Evolutionary conservation across 1,284 basidiomycete species (phyloP), one percentile per base, ranked within the genome.

Genomic region (Microbotryum silenes-acaulis): DNA sequence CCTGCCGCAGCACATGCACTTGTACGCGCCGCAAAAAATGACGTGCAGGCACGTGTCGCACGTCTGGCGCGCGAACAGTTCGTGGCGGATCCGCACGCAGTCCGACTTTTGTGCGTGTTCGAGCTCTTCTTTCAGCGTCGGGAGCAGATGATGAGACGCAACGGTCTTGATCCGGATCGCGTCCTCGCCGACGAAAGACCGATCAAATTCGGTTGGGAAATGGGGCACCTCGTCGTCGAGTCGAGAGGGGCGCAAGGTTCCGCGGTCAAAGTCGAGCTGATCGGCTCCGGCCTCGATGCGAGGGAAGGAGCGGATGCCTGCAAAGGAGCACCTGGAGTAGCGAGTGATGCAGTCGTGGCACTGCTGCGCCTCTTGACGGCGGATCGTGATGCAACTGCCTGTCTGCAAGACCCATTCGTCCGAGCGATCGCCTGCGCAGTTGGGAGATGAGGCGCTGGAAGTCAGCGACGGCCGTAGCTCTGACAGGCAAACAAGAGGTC

Each of bases 21-120:
- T 87, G 83, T 86, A 96, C 61, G 84, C 88, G 61, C 85, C 85
- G 7, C 86, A 86, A 74, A 96, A 94, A 62, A 97, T 84, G 18
- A 89, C 91, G 4, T 90, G 91, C 77, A 88, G 86, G 75, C 93
- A 97, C 3, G 87, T 90, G 75, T 97, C 89, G 73, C 89, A 94
- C 48, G 86, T 89, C 18, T 85, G 85, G 46, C 89, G 83, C 60
- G 88, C 84, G 62, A 87, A 87, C 48, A 83, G 83, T 72, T 91
- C 89, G 51, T 85, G 78, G 6, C 83, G 82, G 48, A 90, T 80
- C 59, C 82, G 82, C 62, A 91, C 84, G 14, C 89, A 81, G 56
- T 82, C 79, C 0, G 79, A 75, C 23, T 78, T 78, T n/a, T 77
- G 73, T 3, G 88, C 77, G 72, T 93, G 90, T 9, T 81, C 75